A percentile compares a stretch with the other conserved stretches of the same genome.
Conservation (phyloP, 2,329 filamentous ascomycete species). For the Chrysoporthe cubensis region DNA sequence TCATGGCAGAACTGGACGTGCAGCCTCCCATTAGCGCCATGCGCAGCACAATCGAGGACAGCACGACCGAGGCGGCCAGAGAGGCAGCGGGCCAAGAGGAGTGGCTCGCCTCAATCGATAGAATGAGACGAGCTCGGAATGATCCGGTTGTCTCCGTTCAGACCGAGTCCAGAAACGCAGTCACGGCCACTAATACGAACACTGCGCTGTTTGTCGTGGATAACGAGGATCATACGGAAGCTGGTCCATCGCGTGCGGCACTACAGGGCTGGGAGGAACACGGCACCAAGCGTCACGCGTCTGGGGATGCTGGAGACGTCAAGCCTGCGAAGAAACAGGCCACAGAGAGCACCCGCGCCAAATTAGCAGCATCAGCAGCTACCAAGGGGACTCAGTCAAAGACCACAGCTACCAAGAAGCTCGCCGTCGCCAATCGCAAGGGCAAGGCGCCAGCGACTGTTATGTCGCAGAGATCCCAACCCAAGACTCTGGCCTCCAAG, state of each 20-base stretch:
- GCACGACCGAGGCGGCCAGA: background rate
- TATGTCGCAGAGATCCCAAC: too few relatives aligned
- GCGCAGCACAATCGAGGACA: background rate
- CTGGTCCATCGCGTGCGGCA: background rate
- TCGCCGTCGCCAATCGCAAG: background rate
- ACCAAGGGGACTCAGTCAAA: constrained; percentile 4
- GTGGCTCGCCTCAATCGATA: background rate
- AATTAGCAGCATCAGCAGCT: background rate
- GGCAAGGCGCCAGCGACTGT: background rate
- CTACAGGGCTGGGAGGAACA: too few relatives aligned
- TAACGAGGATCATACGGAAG: background rate
- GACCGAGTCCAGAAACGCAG: background rate
- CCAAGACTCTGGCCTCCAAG: background rate
- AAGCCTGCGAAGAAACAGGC: background rate
- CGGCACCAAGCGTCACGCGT: background rate
- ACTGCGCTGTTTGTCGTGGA: background rate
- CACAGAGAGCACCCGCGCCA: background rate
- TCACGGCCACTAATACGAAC: background rate
- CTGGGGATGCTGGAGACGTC: background rate
- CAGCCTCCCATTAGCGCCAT: constrained; percentile 3
- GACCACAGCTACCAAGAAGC: constrained; percentile 1
- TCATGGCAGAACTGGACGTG: background rate
- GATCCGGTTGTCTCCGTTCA: background rate
- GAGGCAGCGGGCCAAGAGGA: background rate
- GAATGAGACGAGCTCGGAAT: background rate